A percentile compares a stretch with the other conserved stretches of the same genome.
Conservation (phyloP, 2,329 filamentous ascomycete species). For the Diaporthe ampelina region DNA sequence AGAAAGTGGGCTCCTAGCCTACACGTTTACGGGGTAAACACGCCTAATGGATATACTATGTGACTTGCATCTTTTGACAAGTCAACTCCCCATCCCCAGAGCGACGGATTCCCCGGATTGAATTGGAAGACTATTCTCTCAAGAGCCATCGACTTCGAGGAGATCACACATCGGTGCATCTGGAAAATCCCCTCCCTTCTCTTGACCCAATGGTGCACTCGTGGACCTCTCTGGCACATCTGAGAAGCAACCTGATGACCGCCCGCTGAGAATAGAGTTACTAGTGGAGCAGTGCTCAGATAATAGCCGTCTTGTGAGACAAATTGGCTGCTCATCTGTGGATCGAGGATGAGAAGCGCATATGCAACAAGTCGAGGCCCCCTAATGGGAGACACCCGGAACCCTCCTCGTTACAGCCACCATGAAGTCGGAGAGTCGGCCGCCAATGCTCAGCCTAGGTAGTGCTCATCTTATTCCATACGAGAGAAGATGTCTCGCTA, state of each 20-base stretch:
- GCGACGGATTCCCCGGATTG: neutral
- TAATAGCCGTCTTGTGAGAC: neutral
- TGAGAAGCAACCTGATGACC: neutral
- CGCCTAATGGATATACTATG: neutral
- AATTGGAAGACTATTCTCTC: neutral
- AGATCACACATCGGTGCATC: neutral
- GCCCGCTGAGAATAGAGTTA: neutral
- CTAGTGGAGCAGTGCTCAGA: neutral
- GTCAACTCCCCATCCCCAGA: neutral
- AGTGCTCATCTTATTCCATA: neutral
- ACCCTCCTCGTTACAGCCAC: neutral
- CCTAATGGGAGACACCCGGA: neutral
- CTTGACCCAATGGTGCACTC: no score
- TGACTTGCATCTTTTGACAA: neutral
- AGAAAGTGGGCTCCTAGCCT: constrained; percentile 10
- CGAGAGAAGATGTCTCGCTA: neutral
- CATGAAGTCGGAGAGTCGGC: neutral
- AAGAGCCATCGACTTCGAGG: neutral
- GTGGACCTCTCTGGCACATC: neutral
- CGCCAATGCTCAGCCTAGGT: neutral
- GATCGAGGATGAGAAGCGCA: neutral
- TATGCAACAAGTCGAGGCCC: neutral
- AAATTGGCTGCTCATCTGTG: neutral
- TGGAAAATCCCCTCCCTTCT: no score
- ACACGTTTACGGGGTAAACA: neutral